Conservation (phyloP, 306 rosid species). For the Carpinus viminea region DNA sequence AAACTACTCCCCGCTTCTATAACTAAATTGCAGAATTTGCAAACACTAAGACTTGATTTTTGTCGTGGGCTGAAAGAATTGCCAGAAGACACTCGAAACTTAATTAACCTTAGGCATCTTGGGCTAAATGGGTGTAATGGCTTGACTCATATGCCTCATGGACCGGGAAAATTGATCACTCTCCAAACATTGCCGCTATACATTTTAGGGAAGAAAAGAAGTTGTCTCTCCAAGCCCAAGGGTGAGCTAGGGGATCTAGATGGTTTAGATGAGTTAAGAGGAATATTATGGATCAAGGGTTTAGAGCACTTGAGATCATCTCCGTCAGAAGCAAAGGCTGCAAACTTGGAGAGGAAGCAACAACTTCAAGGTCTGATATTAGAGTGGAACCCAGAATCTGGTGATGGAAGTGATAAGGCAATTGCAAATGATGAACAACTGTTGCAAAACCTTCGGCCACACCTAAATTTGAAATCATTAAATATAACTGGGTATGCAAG, state of each 20-base stretch:
- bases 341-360: constrained; percentile 2
- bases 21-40: neutral
- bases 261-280: constrained; percentile 9
- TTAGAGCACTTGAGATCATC: neutral
- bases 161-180: neutral
- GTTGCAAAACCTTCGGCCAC: too few species aligned
- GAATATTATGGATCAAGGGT: neutral
- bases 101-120: constrained; percentile 23
- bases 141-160: neutral
- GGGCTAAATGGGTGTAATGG: neutral
- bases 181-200: neutral
- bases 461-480: too few species aligned
- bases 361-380: neutral
- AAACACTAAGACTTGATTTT: neutral
- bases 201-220: neutral
- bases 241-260: constrained; percentile 3
- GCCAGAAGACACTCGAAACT: neutral
- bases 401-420: too few species aligned
- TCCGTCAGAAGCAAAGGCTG: neutral
- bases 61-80: constrained; percentile 12
- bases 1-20: neutral
- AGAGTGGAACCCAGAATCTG: neutral
- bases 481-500: too few species aligned
- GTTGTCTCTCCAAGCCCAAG: neutral
- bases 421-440: too few species aligned